Base-by-base conservation (phyloP, 2,329 filamentous ascomycete species). In the Uncinocarpus reesii region DNA sequence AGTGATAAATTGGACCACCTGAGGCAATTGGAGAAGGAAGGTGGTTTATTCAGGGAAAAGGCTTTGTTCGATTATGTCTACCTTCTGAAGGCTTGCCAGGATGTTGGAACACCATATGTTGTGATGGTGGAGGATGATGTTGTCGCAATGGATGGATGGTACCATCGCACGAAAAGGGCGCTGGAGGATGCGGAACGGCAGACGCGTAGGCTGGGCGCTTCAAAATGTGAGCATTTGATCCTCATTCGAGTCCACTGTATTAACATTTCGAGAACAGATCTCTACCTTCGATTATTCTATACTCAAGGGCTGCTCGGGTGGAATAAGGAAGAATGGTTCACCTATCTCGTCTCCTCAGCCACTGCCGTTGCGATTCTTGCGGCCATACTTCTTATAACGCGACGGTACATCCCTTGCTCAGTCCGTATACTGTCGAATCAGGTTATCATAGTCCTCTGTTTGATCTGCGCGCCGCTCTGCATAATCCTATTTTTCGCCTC, bases 51-150 rank as follows among this genome's bases (percentile, higher is more conserved):
- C 21, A 56, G 59, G 2, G 64, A 71, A 36, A 73, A 73, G 49
- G 65, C 58, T 2, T 53, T 72, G 4, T 68, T 66, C 48, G 71
- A 74, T 52, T 72, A 72, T 52, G 60, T 56, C 7, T 67, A 68
- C 37, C 53, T 73, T 21, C 53, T 73, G 21, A 62, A 66, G 42
- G 61, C 62, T 8, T 73, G 71, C 55, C 52, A 62, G 20, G 57
- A 58, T 23, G 58, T 60, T 5, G 60, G 61, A 16, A 60, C 69
- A 6, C 62, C 64, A 2, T 71, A 71, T 52, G 62, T 69, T 31
- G 58, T 63, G 4, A 67, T 74, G 32, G 54, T 74, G 3, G 71
- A 74, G 53, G 71, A 74, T 52, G 71, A 74, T 53, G 62, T 67
- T 2, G 47, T 75, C 3, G 70, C 68, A 28, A 62, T 69, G 54